A percentile compares a stretch with the other conserved stretches of the same genome.
These are phyloP conservation scores for Lepidium africanum DNA, from an alignment of 345 rosid species.

Conservation along the genomic window DNA sequence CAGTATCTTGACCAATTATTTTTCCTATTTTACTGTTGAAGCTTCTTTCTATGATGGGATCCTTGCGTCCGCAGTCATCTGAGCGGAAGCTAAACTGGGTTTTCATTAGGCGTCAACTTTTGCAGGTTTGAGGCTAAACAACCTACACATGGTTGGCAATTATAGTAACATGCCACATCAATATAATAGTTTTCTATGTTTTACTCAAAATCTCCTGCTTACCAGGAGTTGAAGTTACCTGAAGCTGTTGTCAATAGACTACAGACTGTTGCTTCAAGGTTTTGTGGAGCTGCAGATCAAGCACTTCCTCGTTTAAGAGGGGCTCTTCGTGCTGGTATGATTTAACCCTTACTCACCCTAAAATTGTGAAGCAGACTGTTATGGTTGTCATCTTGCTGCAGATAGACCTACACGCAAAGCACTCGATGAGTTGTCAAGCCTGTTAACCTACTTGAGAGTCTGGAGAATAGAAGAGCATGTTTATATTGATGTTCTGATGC, in stretches of 20 bases:
- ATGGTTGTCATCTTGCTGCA: constrained; percentile 32
- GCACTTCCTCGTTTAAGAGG: constrained; percentile 96
- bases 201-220: constrained; percentile 18
- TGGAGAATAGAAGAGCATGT: constrained; percentile 78
- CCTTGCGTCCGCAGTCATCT: constrained; percentile 89
- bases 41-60: constrained; percentile 90
- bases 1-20: constrained; percentile 19
- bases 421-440: constrained; percentile 79
- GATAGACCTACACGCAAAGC: constrained; percentile 76
- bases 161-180: background rate
- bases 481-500: constrained; percentile 77
- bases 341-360: background rate
- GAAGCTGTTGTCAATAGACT: constrained; percentile 90
- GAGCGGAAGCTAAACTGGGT: constrained; percentile 83
- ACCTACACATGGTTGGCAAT: constrained; percentile 2
- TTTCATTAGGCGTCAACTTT: constrained; percentile 85
- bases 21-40: constrained; percentile 30
- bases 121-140: constrained; percentile 58
- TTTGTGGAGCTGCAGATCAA: constrained; percentile 86
- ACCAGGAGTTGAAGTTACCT: constrained; percentile 81
- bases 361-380: background rate
- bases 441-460: constrained; percentile 64
- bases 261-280: constrained; percentile 87
- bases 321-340: constrained; percentile 78
- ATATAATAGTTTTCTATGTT: background rate